Evolutionary conservation across 345 rosid genomes (phyloP).

Genomic region (Camelina neglecta): DNA sequence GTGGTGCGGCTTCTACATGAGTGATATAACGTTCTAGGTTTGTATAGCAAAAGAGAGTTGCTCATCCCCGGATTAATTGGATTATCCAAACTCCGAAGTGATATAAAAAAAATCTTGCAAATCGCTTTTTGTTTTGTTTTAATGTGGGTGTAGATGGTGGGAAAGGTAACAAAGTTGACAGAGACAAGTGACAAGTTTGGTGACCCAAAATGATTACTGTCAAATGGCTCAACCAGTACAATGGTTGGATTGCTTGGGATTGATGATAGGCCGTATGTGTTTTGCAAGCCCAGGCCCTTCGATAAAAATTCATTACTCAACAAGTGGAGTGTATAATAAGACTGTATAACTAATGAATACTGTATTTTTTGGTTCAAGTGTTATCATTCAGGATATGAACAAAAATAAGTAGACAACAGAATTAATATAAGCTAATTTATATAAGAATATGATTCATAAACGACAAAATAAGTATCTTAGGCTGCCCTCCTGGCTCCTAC

Average conservation of each 20-base stretch:
- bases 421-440: constrained; percentile 8
- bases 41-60: not conserved
- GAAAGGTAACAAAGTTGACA: constrained; percentile 2
- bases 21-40: not conserved
- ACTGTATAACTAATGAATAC: not conserved
- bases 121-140: not conserved
- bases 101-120: not conserved
- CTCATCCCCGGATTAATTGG: not conserved
- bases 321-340: not conserved
- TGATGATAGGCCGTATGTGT: not conserved
- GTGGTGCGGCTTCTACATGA: not conserved
- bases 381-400: constrained; percentile 16
- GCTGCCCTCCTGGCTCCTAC: constrained; percentile 30
- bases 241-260: not conserved
- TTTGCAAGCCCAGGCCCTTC: constrained; percentile 18
- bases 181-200: not conserved
- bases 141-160: not conserved
- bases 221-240: not conserved
- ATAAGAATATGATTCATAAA: constrained; percentile 26
- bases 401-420: not conserved
- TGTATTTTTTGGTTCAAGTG: constrained; percentile 6
- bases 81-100: not conserved
- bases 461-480: constrained; percentile 37
- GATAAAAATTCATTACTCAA: not conserved
- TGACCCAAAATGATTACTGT: not conserved